Evolutionary conservation across 106 monocot genomes (phyloP).

Genomic region (Ottelia alismoides): DNA sequence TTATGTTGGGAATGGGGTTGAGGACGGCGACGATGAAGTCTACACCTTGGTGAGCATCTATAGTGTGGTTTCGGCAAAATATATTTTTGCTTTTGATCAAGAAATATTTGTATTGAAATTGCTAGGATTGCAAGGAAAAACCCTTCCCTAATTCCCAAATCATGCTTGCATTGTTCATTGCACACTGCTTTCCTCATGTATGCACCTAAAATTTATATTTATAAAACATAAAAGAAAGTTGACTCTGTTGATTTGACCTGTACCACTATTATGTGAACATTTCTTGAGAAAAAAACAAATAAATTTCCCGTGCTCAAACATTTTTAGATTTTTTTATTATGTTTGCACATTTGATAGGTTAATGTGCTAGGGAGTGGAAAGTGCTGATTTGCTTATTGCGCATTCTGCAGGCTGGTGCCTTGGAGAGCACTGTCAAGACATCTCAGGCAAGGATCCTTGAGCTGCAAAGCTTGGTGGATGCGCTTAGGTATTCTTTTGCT

Average conservation of each 20-base stretch:
- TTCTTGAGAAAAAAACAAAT: background rate
- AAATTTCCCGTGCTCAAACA: too few relatives aligned
- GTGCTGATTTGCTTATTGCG: background rate
- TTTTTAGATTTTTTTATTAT: too few relatives aligned
- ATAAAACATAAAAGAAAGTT: too few relatives aligned
- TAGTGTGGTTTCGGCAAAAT: background rate
- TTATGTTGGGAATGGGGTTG: slow-evolving; percentile 5
- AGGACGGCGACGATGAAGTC: slow-evolving; percentile 58
- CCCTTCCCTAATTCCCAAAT: too few relatives aligned
- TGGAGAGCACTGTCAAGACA: slow-evolving; percentile 84
- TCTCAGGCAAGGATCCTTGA: slow-evolving; percentile 82
- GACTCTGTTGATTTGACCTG: too few relatives aligned
- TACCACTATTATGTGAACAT: background rate
- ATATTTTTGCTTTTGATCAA: background rate
- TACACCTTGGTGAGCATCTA: slow-evolving; percentile 60
- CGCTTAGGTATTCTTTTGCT: slow-evolving; percentile 59
- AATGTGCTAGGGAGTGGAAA: too few relatives aligned
- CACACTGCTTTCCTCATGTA: too few relatives aligned
- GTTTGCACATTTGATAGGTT: too few relatives aligned
- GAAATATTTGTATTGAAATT: too few relatives aligned
- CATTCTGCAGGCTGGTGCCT: slow-evolving; percentile 54
- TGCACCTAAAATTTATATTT: too few relatives aligned
- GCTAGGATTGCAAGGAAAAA: too few relatives aligned
- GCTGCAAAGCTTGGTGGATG: slow-evolving; percentile 77
- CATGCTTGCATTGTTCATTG: too few relatives aligned